Base-by-base conservation (phyloP, 805 yeast species). In the Saitoella complicata region DNA sequence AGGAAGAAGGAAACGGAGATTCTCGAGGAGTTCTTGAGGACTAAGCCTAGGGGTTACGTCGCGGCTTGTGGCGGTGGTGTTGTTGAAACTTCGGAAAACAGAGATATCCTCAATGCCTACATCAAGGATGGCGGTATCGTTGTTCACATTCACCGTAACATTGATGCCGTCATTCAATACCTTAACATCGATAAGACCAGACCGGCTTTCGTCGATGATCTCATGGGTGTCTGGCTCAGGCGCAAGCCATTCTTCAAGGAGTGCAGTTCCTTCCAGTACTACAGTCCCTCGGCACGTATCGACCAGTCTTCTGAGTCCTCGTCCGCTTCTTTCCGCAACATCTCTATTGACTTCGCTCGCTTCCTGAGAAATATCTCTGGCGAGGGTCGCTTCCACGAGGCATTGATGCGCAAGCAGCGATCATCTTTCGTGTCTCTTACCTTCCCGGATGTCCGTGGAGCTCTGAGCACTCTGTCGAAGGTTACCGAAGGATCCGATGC, bases 61-160 rank as follows among this genome's bases (percentile, higher is more conserved):
- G 71, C 88, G 45, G 83, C 97, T 0, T 83, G 95, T 42, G 99
- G 99, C 33, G 99, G 99, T 39, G 99, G 99, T 7, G 69, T 91
- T 48, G 94, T 91, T 31, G 97, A 88, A 62, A 71, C 71, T 37
- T 69, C 69, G 6, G 71, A 61, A n/a, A 76, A 93, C 4, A 73
- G 96, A 54, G 68, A 68, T 7, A 51, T 74, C 6, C 67, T 91
- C 59, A 70, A 76, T 53, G 58, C 67, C 6, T 81, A 76, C 59
- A 55, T 60, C 37, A 61, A 63, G 6, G 54, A 64, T 21, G 82
- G 81, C 30, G 94, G 95, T 37, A 71, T 82, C 51, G 97, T 91
- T 8, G 67, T 91, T 45, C 96, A 91, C 55, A 69, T 91, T 47
- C 96, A 88, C 60, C 78, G 99, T 52, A 82, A 83, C 54, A 72